phyloP scores from a whole-genome alignment of 192 early-diverging fungal species.

The Podila horticola region DNA sequence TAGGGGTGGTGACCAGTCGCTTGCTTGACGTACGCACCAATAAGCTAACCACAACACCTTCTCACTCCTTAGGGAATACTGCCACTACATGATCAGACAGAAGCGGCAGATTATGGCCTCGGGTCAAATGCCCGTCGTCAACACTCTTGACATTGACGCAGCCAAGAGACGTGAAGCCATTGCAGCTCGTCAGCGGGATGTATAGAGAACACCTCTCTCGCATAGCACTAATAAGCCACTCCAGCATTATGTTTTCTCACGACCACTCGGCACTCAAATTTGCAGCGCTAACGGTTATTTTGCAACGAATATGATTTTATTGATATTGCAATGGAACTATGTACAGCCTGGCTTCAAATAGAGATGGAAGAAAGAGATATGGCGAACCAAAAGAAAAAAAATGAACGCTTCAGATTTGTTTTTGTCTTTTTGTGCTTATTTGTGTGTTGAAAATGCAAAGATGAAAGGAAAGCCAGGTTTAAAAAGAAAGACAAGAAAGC shows the following conservation, averaged over 20 bases:
- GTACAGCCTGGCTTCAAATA: background rate
- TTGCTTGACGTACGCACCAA: background rate
- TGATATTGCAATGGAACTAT: background rate
- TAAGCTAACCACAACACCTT: background rate
- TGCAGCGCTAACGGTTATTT: background rate
- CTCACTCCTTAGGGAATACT: slow-evolving; percentile 33
- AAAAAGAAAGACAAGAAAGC: background rate
- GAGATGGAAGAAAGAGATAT: background rate
- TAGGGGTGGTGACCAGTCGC: too few relatives aligned
- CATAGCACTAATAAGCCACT: background rate
- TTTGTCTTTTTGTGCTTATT: too few relatives aligned
- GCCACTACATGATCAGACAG: slow-evolving; percentile 45
- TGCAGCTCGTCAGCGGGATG: slow-evolving; percentile 37
- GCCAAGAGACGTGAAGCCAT: slow-evolving; percentile 38
- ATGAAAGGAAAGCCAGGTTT: too few relatives aligned
- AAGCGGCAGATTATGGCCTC: slow-evolving; percentile 43
- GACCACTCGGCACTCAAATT: background rate
- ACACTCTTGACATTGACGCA: slow-evolving; percentile 39
- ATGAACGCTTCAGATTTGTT: background rate
- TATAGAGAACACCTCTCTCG: background rate
- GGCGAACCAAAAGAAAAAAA: background rate
- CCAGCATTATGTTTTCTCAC: background rate
- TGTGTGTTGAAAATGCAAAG: too few relatives aligned
- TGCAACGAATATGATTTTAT: background rate
- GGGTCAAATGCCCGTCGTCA: slow-evolving; percentile 46